These are phyloP conservation scores for Sphaerulina musiva DNA, from an alignment of 2,329 filamentous ascomycete species.

Conservation along the genomic window DNA sequence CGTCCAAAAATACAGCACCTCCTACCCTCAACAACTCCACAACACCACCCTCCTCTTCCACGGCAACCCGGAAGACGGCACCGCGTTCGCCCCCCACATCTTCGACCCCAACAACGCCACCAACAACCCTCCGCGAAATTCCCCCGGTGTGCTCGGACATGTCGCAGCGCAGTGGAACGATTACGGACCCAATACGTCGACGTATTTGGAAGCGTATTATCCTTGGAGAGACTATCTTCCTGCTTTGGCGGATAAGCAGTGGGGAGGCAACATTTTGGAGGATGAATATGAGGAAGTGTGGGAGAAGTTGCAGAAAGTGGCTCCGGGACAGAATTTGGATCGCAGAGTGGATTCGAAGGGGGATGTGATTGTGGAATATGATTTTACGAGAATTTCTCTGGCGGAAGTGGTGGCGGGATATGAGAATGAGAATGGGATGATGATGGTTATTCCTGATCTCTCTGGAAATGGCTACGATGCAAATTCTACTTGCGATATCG, in stretches of 20 bases:
- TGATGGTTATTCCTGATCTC: constrained; percentile 17
- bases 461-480: constrained; percentile 41
- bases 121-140: constrained; percentile 41
- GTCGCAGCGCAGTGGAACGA: constrained; percentile 52
- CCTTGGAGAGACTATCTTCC: constrained; percentile 47
- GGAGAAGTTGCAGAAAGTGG: constrained; percentile 35
- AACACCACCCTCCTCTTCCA: constrained; percentile 45
- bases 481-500: constrained; percentile 34
- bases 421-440: too few species aligned
- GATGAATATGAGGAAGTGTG: constrained; percentile 38
- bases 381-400: too few species aligned
- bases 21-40: constrained; percentile 41
- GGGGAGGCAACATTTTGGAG: constrained; percentile 45
- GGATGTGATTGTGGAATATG: too few species aligned
- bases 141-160: constrained; percentile 43
- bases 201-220: constrained; percentile 49
- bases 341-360: constrained; percentile 34
- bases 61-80: constrained; percentile 38
- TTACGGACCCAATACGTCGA: constrained; percentile 47
- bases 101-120: constrained; percentile 47
- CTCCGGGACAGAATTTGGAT: constrained; percentile 48
- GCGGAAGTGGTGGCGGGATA: too few species aligned
- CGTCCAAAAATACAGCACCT: constrained; percentile 45
- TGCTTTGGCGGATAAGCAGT: constrained; percentile 49
- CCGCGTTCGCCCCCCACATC: constrained; percentile 44